Percentiles rank a stretch among this genome's conserved stretches.
Conservation (phyloP, 169 alveolate species). For the Plasmodium vinckei region DNA sequence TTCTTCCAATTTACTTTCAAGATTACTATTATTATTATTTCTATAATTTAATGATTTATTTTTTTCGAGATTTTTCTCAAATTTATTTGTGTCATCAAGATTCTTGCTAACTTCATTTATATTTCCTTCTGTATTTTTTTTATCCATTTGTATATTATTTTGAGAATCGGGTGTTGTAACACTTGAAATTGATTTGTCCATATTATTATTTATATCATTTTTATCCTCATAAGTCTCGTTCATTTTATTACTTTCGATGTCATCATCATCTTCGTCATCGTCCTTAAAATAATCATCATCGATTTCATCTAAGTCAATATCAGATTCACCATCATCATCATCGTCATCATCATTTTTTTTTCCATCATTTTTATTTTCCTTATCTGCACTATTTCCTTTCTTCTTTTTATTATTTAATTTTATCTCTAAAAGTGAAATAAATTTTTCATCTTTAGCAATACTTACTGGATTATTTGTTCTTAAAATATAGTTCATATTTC, state of each 20-base stretch:
- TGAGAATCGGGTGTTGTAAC: no score
- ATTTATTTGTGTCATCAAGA: not conserved
- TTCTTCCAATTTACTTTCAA: conserved; percentile 6
- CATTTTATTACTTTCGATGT: not conserved
- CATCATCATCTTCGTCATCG: conserved; percentile 16
- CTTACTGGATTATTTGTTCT: not conserved
- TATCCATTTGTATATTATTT: no score
- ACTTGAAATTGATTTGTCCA: no score
- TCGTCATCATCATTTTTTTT: conserved; percentile 11
- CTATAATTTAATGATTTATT: conserved; percentile 4
- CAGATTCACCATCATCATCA: conserved; percentile 16
- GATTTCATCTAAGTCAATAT: conserved; percentile 1
- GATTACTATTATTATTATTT: not conserved
- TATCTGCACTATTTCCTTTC: not conserved
- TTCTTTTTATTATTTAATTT: conserved; percentile 35
- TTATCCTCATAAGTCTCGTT: conserved; percentile 4
- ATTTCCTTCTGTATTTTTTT: no score
- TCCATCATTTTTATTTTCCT: not conserved
- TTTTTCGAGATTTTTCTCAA: not conserved
- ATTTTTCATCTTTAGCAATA: conserved; percentile 40
- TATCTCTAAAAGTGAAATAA: conserved; percentile 30
- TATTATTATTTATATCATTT: no score
- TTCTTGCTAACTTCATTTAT: not conserved
- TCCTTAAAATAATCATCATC: conserved; percentile 32
- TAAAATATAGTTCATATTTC: conserved; percentile 11